Conservation (phyloP, 441 rosid species). For the California macrophylla region DNA sequence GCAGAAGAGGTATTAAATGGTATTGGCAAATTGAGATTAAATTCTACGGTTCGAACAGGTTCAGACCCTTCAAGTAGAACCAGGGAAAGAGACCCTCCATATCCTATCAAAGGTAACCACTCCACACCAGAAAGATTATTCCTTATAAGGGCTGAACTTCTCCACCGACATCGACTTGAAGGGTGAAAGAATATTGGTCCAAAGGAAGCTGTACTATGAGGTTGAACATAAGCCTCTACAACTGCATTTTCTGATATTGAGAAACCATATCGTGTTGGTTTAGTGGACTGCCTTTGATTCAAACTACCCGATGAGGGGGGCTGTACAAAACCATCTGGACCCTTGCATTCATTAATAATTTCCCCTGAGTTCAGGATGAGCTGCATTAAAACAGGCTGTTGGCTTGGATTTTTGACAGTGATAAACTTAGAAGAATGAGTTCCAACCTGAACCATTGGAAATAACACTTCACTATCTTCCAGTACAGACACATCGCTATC, state of each 20-base stretch:
- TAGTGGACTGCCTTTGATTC: constrained; percentile 18
- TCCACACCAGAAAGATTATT: constrained; percentile 74
- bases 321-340: constrained; percentile 25
- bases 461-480: constrained; percentile 39
- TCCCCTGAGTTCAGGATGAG: constrained; percentile 56
- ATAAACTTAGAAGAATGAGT: constrained; percentile 44
- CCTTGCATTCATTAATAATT: constrained; percentile 47
- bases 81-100: constrained; percentile 48
- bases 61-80: constrained; percentile 44
- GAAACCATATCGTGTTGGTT: constrained; percentile 36
- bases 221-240: constrained; percentile 53
- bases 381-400: constrained; percentile 60
- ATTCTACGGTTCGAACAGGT: constrained; percentile 45
- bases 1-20: constrained; percentile 32
- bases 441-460: constrained; percentile 47
- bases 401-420: constrained; percentile 59
- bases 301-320: constrained; percentile 23
- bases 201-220: constrained; percentile 41
- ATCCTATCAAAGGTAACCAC: constrained; percentile 61
- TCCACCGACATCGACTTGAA: constrained; percentile 53
- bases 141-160: constrained; percentile 53
- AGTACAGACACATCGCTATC: constrained; percentile 42
- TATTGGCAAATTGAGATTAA: constrained; percentile 31
- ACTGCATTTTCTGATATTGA: constrained; percentile 40
- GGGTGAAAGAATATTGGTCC: constrained; percentile 66